These are phyloP conservation scores for Helianthus tuberosus DNA, from an alignment of 129 eudicot species.

Conservation along the genomic window DNA sequence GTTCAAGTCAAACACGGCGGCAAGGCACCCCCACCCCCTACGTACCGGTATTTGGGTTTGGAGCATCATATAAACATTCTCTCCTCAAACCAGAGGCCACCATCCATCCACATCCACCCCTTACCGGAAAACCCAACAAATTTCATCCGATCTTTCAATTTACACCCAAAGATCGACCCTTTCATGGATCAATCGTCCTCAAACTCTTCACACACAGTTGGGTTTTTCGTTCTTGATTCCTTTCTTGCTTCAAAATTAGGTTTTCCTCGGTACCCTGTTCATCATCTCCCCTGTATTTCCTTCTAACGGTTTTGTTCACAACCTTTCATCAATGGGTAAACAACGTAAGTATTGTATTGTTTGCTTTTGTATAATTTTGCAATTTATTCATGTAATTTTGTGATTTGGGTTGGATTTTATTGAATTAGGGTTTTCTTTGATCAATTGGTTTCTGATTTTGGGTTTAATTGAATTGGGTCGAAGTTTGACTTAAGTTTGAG, in stretches of 20 bases:
- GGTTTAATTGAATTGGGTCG: background rate
- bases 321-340: conserved; percentile 35
- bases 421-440: conserved; percentile 18
- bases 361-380: background rate
- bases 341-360: conserved; percentile 30
- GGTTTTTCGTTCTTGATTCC: conserved; percentile 4
- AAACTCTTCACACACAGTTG: conserved; percentile 1
- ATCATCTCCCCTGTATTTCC: conserved; percentile 28
- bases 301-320: conserved; percentile 22
- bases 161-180: background rate
- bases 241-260: conserved; percentile 6
- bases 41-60: conserved; percentile 37
- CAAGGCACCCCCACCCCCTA: conserved; percentile 24
- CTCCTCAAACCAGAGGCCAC: background rate
- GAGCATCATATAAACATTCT: conserved; percentile 15
- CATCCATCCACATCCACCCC: no score
- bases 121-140: conserved; percentile 9
- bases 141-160: conserved; percentile 12
- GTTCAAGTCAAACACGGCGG: conserved; percentile 27
- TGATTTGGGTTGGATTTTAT: background rate
- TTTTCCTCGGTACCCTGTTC: conserved; percentile 20
- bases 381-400: background rate
- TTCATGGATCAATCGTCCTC: conserved; percentile 34
- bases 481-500: background rate
- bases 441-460: background rate